A percentile compares a stretch with the other conserved stretches of the same genome.
phyloP scores from a whole-genome alignment of 805 yeast species.

The Yamadazyma laniorum region DNA sequence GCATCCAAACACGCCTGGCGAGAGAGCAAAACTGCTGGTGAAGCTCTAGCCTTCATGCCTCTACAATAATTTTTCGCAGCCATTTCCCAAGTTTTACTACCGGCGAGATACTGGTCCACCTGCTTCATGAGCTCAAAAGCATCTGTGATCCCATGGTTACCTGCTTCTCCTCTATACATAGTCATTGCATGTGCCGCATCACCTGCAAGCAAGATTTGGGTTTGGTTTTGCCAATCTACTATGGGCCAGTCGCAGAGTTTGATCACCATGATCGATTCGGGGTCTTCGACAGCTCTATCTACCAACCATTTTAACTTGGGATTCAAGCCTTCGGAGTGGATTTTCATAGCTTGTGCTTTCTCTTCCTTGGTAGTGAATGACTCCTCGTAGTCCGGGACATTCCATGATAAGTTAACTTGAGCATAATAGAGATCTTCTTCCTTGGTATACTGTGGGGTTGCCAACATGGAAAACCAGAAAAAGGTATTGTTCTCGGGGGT shows the following conservation, averaged over 20 bases:
- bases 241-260: slow-evolving; percentile 18
- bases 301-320: slow-evolving; percentile 16
- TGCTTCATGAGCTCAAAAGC: slow-evolving; percentile 13
- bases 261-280: slow-evolving; percentile 14
- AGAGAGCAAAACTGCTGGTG: slow-evolving; percentile 20
- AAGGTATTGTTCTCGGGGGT: slow-evolving; percentile 22
- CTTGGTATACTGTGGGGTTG: slow-evolving; percentile 18
- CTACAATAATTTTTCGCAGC: slow-evolving; percentile 14
- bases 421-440: slow-evolving; percentile 15
- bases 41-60: slow-evolving; percentile 14
- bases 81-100: slow-evolving; percentile 12
- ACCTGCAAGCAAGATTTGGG: slow-evolving; percentile 15
- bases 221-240: slow-evolving; percentile 15
- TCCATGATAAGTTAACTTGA: slow-evolving; percentile 21
- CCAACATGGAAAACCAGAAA: slow-evolving; percentile 28
- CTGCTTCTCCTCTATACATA: slow-evolving; percentile 22
- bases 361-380: slow-evolving; percentile 15
- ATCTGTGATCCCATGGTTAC: slow-evolving; percentile 20
- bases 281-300: slow-evolving; percentile 14
- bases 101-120: slow-evolving; percentile 12
- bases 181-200: slow-evolving; percentile 24
- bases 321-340: slow-evolving; percentile 15
- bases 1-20: slow-evolving; percentile 28
- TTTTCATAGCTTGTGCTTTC: slow-evolving; percentile 17
- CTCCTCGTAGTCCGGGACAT: slow-evolving; percentile 12